Evolutionary conservation across 805 yeast species (phyloP), one percentile per base, ranked within the genome.

Genomic region (Zygosaccharomyces pseudorouxii): DNA sequence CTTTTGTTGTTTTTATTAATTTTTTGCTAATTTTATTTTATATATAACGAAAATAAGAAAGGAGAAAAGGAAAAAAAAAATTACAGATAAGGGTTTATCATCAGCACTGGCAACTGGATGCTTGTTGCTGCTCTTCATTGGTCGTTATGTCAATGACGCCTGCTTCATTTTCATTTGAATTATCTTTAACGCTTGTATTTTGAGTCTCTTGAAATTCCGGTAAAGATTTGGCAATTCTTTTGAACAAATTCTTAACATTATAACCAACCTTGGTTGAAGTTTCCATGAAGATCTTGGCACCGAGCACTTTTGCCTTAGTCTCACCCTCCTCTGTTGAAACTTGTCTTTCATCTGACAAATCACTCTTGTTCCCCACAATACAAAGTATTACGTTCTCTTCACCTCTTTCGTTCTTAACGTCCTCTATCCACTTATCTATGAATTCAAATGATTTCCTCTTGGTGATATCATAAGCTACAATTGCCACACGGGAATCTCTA

Each of bases 401-500:
- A 9, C 97, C 97, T 55, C 98, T 78, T 71, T 92, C 99, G 53
- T 88, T 83, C 63, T 86, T 85, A 5, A 93, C 97, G 64, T 92
- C 97, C 58, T 87, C 93, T 55, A 89, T 82, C 99, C 99, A 93
- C 66, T 87, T 86, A 56, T 80, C 81, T 56, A 93, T 81, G 56
- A 84, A 84, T 50, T 83, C 84, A 69, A 92, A 92, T 16, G 95
- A 81, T 60, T 86, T 86, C 64, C 79, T 84, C 62, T 82, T 85
- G 6, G 97, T 89, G 50, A 92, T 85, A 65, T 93, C 99, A 70
- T 92, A 92, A 19, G 95, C 96, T 23, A 93, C 84, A 41, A 93
- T 95, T 0, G 99, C 98, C n/a, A 93, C 98, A 59, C 90, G 89
- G 12, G 95, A 86, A 68, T 93, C 99, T 58, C 99, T 77, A 51